Evolutionary conservation across 1,284 basidiomycete species (phyloP).

Genomic region (Sanghuangporus sanghuang): DNA sequence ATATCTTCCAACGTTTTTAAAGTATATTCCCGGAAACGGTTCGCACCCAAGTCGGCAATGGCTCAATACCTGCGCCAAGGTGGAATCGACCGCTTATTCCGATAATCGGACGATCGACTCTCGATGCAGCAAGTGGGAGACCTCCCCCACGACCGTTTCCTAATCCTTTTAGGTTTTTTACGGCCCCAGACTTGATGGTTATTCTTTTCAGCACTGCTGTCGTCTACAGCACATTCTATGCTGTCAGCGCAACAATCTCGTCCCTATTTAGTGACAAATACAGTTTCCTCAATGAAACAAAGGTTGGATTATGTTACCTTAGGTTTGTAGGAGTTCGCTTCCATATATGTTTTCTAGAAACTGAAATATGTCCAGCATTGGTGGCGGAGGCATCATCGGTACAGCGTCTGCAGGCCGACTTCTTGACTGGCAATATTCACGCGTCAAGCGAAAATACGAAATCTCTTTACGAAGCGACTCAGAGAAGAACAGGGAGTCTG

Average conservation of each 20-base stretch:
- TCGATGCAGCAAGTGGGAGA: slow-evolving; percentile 21
- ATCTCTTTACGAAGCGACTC: slow-evolving; percentile 18
- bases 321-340: not conserved
- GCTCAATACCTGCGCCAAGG: slow-evolving; percentile 42
- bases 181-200: slow-evolving; percentile 55
- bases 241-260: slow-evolving; percentile 60
- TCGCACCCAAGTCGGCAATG: slow-evolving; percentile 50
- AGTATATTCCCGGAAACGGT: slow-evolving; percentile 49
- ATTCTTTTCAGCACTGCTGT: slow-evolving; percentile 57
- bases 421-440: slow-evolving; percentile 52
- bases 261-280: slow-evolving; percentile 55
- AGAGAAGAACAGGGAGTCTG: slow-evolving; percentile 19
- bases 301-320: slow-evolving; percentile 68
- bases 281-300: slow-evolving; percentile 54
- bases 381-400: slow-evolving; percentile 23
- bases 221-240: slow-evolving; percentile 58
- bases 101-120: slow-evolving; percentile 38
- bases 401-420: slow-evolving; percentile 34
- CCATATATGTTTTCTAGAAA: slow-evolving; percentile 49
- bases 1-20: not conserved
- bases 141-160: slow-evolving; percentile 33
- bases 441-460: slow-evolving; percentile 30
- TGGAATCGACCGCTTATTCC: slow-evolving; percentile 52
- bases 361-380: slow-evolving; percentile 29
- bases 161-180: slow-evolving; percentile 59